A percentile compares a stretch with the other conserved stretches of the same genome.
Conservation (phyloP, 805 yeast species). For the Kazachstania africana region DNA sequence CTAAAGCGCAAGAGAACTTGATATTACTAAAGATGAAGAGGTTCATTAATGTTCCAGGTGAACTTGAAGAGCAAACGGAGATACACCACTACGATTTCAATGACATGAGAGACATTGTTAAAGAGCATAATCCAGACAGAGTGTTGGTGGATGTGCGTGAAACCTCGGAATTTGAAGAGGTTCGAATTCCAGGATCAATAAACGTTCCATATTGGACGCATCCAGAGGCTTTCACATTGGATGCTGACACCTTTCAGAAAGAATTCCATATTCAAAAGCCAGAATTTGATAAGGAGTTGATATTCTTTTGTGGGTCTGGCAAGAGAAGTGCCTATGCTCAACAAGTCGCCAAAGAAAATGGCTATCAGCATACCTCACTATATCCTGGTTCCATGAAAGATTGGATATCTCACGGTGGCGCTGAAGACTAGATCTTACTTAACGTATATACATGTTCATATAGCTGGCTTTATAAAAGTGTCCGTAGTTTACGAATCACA, state of each 20-base stretch:
- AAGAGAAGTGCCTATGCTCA: conserved; percentile 74
- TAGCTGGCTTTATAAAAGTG: too few relatives aligned
- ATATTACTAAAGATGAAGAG: too few relatives aligned
- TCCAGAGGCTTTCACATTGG: conserved; percentile 73
- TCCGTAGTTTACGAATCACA: too few relatives aligned
- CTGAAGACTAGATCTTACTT: too few relatives aligned
- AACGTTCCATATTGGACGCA: conserved; percentile 76
- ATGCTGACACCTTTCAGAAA: conserved; percentile 56
- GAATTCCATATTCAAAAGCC: conserved; percentile 74
- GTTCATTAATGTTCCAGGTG: too few relatives aligned
- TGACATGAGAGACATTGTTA: too few relatives aligned
- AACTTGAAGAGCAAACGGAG: too few relatives aligned
- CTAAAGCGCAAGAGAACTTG: too few relatives aligned
- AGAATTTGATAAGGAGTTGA: conserved; percentile 44
- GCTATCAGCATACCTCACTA: conserved; percentile 64
- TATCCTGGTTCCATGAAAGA: conserved; percentile 76
- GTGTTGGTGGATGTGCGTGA: conserved; percentile 78
- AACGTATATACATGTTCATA: too few relatives aligned
- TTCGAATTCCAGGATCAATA: conserved; percentile 71
- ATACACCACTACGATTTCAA: too few relatives aligned
- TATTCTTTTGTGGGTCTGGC: conserved; percentile 82
- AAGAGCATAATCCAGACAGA: conserved; percentile 33
- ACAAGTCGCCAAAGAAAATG: conserved; percentile 71
- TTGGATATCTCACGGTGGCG: conserved; percentile 40
- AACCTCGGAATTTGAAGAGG: conserved; percentile 57